Evolutionary conservation across 2,329 filamentous ascomycete species (phyloP), one percentile per base, ranked within the genome.

Genomic region (Ceratocystis harringtonii): DNA sequence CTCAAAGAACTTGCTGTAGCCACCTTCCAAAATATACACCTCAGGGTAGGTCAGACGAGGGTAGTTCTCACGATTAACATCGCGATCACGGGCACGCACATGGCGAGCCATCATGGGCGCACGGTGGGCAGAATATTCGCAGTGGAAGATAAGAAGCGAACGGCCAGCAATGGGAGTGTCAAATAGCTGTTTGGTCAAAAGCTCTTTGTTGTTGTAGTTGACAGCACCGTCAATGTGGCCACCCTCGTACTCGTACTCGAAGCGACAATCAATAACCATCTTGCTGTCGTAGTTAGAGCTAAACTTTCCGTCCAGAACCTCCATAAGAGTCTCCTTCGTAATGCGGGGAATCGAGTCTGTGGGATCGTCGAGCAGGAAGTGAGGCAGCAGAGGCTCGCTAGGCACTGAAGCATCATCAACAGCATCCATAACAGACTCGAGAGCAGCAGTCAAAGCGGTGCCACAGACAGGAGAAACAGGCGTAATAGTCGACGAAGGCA

Each of bases 171-270:
- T 84, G 19, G 81, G 80, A 25, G 78, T 80, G 66, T 84, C 77
- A 74, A 99, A 96, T 61, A 99, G 83, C 70, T 92, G 85, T 65
- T 80, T 80, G 7, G 90, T 85, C 67, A 99, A 80, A 68, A 88
- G 78, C 72, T 99, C 92, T 76, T 96, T 96, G 78, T 96, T 90
- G 76, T 96, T 97, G 79, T 91, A 94, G 79, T 99, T 99, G 76
- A 96, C 80, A 55, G 94, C 94, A 19, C 89, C 89, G 70, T 91
- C 84, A 72, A 99, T 96, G 74, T 99, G 94, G 43, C 94, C 94
- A 66, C 94, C 94, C 17, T 96, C 88, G 74, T 95, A 99, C 77
- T 99, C 94, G 75, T 99, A 99, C 79, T 99, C 94, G 73, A 99
- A 99, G 22, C 94, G 89, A 75, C 94, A 99, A 75, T 99, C 94